Evolutionary conservation across 176 grass and related monocot genomes (phyloP).

Genomic region (Eragrostis curvula): DNA sequence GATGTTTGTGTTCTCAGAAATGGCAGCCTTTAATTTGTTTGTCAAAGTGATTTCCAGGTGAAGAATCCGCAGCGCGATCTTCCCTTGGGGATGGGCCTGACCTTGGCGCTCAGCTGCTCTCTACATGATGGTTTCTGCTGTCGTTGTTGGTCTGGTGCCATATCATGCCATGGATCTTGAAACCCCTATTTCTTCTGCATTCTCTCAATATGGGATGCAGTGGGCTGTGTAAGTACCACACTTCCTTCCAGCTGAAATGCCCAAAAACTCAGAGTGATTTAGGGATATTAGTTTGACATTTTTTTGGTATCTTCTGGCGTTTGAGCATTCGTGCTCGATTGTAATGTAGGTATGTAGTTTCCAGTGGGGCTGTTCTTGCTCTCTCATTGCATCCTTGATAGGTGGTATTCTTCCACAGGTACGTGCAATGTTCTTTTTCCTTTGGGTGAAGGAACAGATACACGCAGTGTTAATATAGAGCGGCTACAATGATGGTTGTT

Average conservation of each 20-base stretch:
- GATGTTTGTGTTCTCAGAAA: not conserved
- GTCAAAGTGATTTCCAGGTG: slow-evolving; percentile 63
- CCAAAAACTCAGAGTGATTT: not conserved
- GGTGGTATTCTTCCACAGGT: slow-evolving; percentile 93
- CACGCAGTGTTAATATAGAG: too few species aligned
- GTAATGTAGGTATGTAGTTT: slow-evolving; percentile 74
- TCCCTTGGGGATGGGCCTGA: slow-evolving; percentile 70
- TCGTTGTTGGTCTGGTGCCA: slow-evolving; percentile 84
- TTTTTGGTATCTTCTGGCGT: slow-evolving; percentile 1
- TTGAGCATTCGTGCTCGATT: slow-evolving; percentile 29
- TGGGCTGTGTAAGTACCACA: slow-evolving; percentile 76
- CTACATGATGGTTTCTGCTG: slow-evolving; percentile 90
- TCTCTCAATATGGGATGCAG: slow-evolving; percentile 67
- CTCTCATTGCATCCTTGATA: slow-evolving; percentile 77
- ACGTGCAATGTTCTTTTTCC: not conserved
- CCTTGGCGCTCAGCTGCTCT: slow-evolving; percentile 77
- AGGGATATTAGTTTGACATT: not conserved
- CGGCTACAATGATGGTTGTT: too few species aligned
- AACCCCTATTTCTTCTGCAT: slow-evolving; percentile 86
- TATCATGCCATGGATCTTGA: slow-evolving; percentile 78
- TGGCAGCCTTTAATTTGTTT: slow-evolving; percentile 28
- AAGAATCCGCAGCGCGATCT: slow-evolving; percentile 92
- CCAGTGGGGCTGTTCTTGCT: slow-evolving; percentile 81
- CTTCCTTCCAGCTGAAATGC: slow-evolving; percentile 21
- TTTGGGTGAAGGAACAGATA: too few species aligned